Evolutionary conservation across 495 filamentous ascomycete genomes (phyloP).

Genomic region (Trichoderma virens): DNA sequence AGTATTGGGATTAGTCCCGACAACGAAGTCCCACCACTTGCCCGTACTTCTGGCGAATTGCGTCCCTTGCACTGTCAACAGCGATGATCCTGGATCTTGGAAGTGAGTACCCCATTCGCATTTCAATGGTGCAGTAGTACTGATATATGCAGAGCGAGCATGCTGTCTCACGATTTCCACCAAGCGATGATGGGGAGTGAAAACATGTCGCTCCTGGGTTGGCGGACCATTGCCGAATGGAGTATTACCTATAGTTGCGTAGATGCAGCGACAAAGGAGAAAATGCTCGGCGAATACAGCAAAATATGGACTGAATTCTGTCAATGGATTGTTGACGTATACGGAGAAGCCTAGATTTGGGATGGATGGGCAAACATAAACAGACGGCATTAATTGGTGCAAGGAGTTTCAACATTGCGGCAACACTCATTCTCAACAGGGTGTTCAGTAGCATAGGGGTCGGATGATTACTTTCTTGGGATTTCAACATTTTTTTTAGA

Average conservation of each 20-base stretch:
- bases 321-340: slow-evolving; percentile 9
- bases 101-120: slow-evolving; percentile 18
- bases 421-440: not conserved
- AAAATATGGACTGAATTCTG: slow-evolving; percentile 3
- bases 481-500: not conserved
- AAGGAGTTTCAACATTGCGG: not conserved
- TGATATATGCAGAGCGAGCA: slow-evolving; percentile 24
- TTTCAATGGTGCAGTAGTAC: slow-evolving; percentile 4
- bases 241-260: slow-evolving; percentile 36
- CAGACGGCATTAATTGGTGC: not conserved
- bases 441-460: not conserved
- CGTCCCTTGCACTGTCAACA: slow-evolving; percentile 36
- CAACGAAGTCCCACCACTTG: slow-evolving; percentile 31
- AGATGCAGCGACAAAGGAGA: not conserved
- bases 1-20: slow-evolving; percentile 36
- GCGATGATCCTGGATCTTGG: slow-evolving; percentile 38
- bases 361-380: not conserved
- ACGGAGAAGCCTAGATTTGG: not conserved
- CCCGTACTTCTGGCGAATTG: slow-evolving; percentile 31
- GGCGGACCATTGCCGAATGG: slow-evolving; percentile 36
- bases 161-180: slow-evolving; percentile 38
- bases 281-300: not conserved
- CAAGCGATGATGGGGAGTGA: slow-evolving; percentile 35
- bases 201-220: slow-evolving; percentile 32
- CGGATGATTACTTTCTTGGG: not conserved